Base-by-base conservation (phyloP, 169 alveolate genomes). In the Plasmodium reichenowi region DNA sequence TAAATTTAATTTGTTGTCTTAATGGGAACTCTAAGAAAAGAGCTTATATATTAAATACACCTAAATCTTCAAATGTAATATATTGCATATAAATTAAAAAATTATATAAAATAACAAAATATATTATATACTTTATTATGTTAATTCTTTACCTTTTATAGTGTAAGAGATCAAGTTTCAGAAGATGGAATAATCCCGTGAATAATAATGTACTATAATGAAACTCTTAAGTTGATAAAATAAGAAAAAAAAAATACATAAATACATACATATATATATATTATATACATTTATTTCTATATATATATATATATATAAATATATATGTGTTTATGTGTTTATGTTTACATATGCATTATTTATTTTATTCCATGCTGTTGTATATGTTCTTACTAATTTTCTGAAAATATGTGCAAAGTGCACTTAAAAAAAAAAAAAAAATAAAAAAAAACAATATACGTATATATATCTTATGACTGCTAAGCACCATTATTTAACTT, bases 131-230 rank as follows among this genome's bases (percentile, higher is more conserved):
- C 12, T 10, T 29, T 45, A 17, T 20, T 73, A 24, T 60, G 15
- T 64, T 73, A 56, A 47, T 58, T 24, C 48, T 62, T 62, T n/a
- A 9, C 47, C 52, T 22, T 50, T 45, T 83, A 20, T 63, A 83
- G 91, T 26, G 73, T 15, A 60, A 50, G 64, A 83, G 68, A 62
- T 8, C 91, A 10, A 24, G 74, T 17, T 62, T 58, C 45, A 83
- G 91, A 68, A 83, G 91, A 83, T 83, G 91, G 91, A 83, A 58
- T 83, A 83, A 20, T 72, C 83, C 80, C 12, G 66, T 63, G 73
- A 83, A 83, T 62, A 83, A 83, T 58, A 58, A 83, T 48, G 91
- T 83, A 83, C 70, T 20, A 43, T 67, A 75, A 26, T 38, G 64
- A 32, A 59, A 43, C 22, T 48, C 22, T 13, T 9, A 20, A 60